Base-by-base conservation (phyloP, 2,329 filamentous ascomycete species). In the Trichoderma sp. region DNA sequence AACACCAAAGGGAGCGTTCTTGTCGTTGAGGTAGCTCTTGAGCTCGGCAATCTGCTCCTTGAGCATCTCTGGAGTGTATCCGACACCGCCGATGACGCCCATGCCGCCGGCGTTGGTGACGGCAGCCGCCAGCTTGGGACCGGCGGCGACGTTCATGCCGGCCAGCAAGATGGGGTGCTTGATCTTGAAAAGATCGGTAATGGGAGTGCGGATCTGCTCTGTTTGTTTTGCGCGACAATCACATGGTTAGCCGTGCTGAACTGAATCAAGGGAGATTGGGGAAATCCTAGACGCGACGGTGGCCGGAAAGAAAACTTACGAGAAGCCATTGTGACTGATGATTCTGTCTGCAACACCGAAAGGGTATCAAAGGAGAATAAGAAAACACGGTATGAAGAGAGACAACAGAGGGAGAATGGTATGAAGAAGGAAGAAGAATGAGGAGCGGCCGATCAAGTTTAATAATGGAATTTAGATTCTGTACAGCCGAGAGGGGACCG, bases 71-170 rank as follows among this genome's bases (percentile, higher is more conserved):
- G 96, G 96, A 70, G 94, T 98, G 87, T 99, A 99, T 75, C 94
- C 92, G 77, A 95, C 92, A 81, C 96, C 96, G 76, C 96, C 96
- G 78, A 99, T 95, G 78, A 99, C 96, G 84, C 96, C 96, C 73
- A 99, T 88, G 79, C 96, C 96, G 76, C 96, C 96, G 67, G 96
- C 96, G 83, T 99, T 98, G 77, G 95, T 97, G 77, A 99, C 96
- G 55, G 96, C 96, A 39, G 96, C 96, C 68, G 96, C 96, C 79
- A 99, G 91, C 88, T 94, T 97, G 70, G 96, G 96, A 65, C 96
- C 96, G 73, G 96, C 96, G 71, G 96, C 96, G 74, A 98, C 96
- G 88, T 99, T 98, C 96, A 99, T 99, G 82, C 96, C 96, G 77
- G 96, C 96, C 74, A 99, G 91, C 79, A 99, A 86, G 80, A 99